Base-by-base conservation (phyloP, 1,284 basidiomycete species). In the Sporisorium reilianum region DNA sequence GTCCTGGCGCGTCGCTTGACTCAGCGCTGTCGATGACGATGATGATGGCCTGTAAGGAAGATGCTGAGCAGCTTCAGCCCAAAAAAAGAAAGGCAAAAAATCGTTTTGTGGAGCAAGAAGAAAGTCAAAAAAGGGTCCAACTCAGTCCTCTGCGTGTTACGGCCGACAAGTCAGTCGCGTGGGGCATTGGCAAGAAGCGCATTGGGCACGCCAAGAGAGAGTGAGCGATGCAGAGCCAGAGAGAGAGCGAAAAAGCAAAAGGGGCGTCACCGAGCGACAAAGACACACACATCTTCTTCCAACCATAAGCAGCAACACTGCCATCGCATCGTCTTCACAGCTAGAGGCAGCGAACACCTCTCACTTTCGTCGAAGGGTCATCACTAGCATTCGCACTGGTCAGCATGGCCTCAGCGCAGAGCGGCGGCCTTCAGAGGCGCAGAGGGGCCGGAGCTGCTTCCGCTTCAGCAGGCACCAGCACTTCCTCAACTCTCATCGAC, bases 341-440 rank as follows among this genome's bases (percentile, higher is more conserved):
- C n/a, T n/a, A n/a, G n/a, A n/a, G n/a, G n/a, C n/a, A n/a, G n/a
- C n/a, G n/a, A n/a, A n/a, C n/a, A n/a, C n/a, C n/a, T 25, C 5
- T 7, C 7, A 23, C 18, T 20, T 12, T 44, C 41, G 14, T 25
- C 41, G 32, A 34, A 14, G 6, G 32, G 32, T 34, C 16, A 38
- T 7, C 49, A 38, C 22, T n/a, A 1, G 11, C 23, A 40, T 9
- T 10, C 20, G 50, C 12, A 36, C 53, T 40, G 30, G 5, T 30
- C 45, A 56, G 11, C 58, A 69, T 74, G 65, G 63, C 65, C 3
- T 65, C 71, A 23, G 50, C 66, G 51, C 68, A 65, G 32, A 52
- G 42, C n/a, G 56, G 67, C 44, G 67, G 67, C 18, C 73, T 71
- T 28, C 73, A 71, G 42, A 64, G 73, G 48, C 67, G 73, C 10